phyloP scores from a whole-genome alignment of 441 rosid species.

The Rhodomyrtus psidioides region DNA sequence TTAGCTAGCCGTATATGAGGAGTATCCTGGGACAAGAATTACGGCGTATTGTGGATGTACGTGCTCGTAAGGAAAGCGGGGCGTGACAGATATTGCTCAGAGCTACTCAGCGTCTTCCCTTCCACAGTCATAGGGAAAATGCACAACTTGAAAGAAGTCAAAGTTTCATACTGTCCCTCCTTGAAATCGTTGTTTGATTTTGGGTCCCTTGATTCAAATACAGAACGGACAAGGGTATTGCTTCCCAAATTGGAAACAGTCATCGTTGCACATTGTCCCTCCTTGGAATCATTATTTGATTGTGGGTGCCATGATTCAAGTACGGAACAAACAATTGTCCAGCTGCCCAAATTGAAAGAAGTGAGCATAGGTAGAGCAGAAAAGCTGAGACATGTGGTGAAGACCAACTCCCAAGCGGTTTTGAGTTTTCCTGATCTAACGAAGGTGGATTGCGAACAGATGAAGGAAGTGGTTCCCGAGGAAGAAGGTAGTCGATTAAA shows the following conservation, averaged over 20 bases:
- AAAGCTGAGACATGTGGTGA: no score
- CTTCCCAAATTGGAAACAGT: not conserved
- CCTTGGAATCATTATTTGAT: not conserved
- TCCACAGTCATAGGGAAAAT: not conserved
- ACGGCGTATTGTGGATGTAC: no score
- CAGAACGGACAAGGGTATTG: not conserved
- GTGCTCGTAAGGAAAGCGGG: no score
- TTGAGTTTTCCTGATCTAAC: not conserved
- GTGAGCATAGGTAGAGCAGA: not conserved
- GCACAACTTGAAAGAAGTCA: accelerated
- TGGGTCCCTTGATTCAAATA: not conserved
- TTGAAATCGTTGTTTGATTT: not conserved
- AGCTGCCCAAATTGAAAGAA: not conserved
- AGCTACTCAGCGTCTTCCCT: not conserved
- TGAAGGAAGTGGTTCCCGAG: not conserved
- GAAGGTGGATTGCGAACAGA: accelerated
- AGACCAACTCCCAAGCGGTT: no score
- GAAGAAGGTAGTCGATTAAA: not conserved
- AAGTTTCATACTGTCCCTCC: not conserved
- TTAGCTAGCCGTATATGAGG: no score
- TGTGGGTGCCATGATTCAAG: not conserved
- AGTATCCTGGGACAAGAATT: no score
- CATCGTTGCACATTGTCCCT: accelerated
- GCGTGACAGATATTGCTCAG: no score
- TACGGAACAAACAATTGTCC: accelerated